A percentile compares a stretch with the other conserved stretches of the same genome.
Evolutionary conservation across 2,329 filamentous ascomycete species (phyloP).

Genomic region (Trichophyton rubrum): DNA sequence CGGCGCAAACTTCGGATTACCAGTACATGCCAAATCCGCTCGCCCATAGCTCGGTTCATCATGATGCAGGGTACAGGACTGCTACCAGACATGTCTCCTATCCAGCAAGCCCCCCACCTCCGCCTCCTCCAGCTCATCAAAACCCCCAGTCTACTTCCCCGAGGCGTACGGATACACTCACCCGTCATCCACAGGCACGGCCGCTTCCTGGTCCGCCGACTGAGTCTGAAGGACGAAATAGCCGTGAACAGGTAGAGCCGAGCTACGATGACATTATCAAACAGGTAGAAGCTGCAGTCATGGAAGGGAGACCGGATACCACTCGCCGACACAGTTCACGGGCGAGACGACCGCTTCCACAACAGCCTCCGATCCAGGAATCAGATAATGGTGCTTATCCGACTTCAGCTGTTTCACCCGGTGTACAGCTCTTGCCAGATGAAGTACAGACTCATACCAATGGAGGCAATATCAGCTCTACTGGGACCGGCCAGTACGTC

Average conservation of each 20-base stretch:
- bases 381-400: conserved; percentile 11
- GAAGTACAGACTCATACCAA: conserved; percentile 39
- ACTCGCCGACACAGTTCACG: conserved; percentile 19
- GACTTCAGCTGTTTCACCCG: conserved; percentile 20
- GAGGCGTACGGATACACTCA: conserved; percentile 40
- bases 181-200: conserved; percentile 44
- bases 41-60: neutral
- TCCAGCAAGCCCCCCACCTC: conserved; percentile 27
- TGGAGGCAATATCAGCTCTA: conserved; percentile 35
- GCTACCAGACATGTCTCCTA: conserved; percentile 19
- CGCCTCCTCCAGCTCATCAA: conserved; percentile 41
- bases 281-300: conserved; percentile 43
- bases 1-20: neutral
- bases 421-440: conserved; percentile 28
- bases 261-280: conserved; percentile 46
- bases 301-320: conserved; percentile 23
- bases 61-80: neutral
- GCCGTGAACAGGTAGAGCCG: conserved; percentile 27
- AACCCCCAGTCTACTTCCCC: conserved; percentile 38
- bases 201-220: conserved; percentile 47
- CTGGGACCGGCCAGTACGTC: conserved; percentile 33
- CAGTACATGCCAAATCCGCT: neutral
- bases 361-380: conserved; percentile 12
- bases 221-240: conserved; percentile 30
- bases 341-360: conserved; percentile 17